These are phyloP conservation scores for Wickerhamiella brachini DNA, from an alignment of 805 yeast species.

Conservation along the genomic window DNA sequence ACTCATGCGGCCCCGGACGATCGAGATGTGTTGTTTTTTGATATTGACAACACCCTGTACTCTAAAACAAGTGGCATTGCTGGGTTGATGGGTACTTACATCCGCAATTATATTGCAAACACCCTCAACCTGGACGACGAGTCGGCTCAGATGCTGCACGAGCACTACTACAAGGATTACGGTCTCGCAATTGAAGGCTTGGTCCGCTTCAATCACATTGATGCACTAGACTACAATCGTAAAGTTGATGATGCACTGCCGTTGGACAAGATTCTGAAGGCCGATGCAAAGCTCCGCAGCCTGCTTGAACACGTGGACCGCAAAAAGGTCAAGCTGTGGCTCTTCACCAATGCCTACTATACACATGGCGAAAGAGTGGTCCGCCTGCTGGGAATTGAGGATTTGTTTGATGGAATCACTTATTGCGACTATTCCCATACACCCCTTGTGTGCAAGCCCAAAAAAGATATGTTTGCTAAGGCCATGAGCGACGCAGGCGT, in stretches of 20 bases:
- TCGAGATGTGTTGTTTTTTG: constrained; percentile 52
- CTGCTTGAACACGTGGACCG: constrained; percentile 25
- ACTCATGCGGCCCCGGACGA: neutral
- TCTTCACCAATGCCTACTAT: constrained; percentile 87
- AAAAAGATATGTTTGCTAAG: constrained; percentile 47
- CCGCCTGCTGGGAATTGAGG: constrained; percentile 74
- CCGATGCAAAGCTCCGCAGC: constrained; percentile 27
- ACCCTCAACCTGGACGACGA: constrained; percentile 48
- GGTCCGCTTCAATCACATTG: constrained; percentile 46
- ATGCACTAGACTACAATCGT: constrained; percentile 77
- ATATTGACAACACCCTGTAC: constrained; percentile 87
- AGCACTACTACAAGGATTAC: constrained; percentile 65
- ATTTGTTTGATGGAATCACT: constrained; percentile 84
- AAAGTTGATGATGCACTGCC: constrained; percentile 90
- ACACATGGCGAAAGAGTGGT: constrained; percentile 79
- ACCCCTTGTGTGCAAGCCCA: constrained; percentile 80
- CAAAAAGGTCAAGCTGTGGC: constrained; percentile 67
- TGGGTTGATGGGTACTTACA: constrained; percentile 75
- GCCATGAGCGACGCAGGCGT: constrained; percentile 49
- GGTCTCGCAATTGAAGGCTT: constrained; percentile 92
- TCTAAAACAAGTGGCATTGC: constrained; percentile 60
- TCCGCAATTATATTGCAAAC: constrained; percentile 66
- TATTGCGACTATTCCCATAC: constrained; percentile 66
- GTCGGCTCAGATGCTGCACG: constrained; percentile 61
- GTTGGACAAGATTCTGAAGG: constrained; percentile 58